Conservation (phyloP, 352 stramenopile genomes). For the Globisporangium cederbergense region DNA sequence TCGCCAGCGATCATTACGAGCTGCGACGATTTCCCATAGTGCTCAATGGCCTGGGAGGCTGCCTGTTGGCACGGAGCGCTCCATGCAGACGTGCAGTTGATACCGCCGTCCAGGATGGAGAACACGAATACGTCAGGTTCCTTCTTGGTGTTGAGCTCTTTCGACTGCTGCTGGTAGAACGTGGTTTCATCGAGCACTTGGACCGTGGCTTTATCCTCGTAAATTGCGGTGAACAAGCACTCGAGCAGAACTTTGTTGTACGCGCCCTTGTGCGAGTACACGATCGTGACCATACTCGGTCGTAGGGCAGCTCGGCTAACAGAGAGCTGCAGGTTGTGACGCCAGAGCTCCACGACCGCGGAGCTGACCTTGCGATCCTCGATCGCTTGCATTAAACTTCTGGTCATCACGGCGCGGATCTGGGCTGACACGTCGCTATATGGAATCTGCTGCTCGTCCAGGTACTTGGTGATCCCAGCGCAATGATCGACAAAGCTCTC, state of each 20-base stretch:
- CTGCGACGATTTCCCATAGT: slow-evolving; percentile 1
- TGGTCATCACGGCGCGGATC: slow-evolving; percentile 4
- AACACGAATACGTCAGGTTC: slow-evolving; percentile 35
- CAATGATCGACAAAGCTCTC: not conserved
- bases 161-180: slow-evolving; percentile 10
- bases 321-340: slow-evolving; percentile 22
- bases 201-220: slow-evolving; percentile 18
- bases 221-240: slow-evolving; percentile 32
- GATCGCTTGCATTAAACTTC: not conserved
- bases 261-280: slow-evolving; percentile 10
- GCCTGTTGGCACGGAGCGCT: slow-evolving; percentile 10
- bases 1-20: slow-evolving; percentile 37
- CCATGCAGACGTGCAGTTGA: slow-evolving; percentile 10
- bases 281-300: slow-evolving; percentile 13
- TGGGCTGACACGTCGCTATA: not conserved
- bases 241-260: slow-evolving; percentile 25
- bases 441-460: slow-evolving; percentile 1
- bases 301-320: not conserved
- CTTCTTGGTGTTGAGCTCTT: not conserved
- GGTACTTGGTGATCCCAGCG: slow-evolving; percentile 4
- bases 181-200: slow-evolving; percentile 24
- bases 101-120: slow-evolving; percentile 14
- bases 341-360: slow-evolving; percentile 26
- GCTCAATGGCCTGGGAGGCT: slow-evolving; percentile 2
- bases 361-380: slow-evolving; percentile 4